Evolutionary conservation across 1,139 yeast genomes (phyloP).

Genomic region (Kluyveromyces sp.): DNA sequence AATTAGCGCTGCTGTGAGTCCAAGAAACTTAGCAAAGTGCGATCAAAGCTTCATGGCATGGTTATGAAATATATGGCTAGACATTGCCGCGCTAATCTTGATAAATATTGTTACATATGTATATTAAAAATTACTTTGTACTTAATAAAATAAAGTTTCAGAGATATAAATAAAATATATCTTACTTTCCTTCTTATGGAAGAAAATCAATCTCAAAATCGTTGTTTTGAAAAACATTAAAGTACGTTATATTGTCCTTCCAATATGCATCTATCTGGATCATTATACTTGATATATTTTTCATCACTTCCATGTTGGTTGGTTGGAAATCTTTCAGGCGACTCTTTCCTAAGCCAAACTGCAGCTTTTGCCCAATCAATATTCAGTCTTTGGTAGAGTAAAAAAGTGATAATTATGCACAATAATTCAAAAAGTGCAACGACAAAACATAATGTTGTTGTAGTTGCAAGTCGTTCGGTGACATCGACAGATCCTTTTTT

Average conservation of each 20-base stretch:
- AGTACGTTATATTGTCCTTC: neutral
- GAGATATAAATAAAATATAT: too few species aligned
- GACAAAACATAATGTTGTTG: neutral
- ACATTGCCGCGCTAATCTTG: too few species aligned
- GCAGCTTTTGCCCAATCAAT: constrained; percentile 4
- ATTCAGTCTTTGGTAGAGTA: constrained; percentile 4
- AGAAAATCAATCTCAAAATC: too few species aligned
- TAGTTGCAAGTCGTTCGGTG: constrained; percentile 1
- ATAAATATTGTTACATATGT: neutral
- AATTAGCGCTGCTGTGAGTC: constrained; percentile 93
- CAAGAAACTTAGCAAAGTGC: constrained; percentile 85
- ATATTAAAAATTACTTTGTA: neutral
- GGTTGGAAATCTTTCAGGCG: neutral
- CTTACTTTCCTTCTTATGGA: neutral
- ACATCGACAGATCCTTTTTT: neutral
- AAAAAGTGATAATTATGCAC: neutral
- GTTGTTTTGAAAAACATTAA: too few species aligned
- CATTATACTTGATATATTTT: constrained; percentile 1
- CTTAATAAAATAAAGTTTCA: neutral
- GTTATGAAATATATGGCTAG: constrained; percentile 33
- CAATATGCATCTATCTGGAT: neutral
- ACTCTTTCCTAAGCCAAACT: constrained; percentile 1
- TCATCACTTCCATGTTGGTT: neutral
- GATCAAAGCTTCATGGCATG: constrained; percentile 97
- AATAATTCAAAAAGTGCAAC: neutral